Percentiles rank a stretch among this genome's conserved stretches.
Conservation (phyloP, 1,284 basidiomycete species). For the Stereum hirsutum region DNA sequence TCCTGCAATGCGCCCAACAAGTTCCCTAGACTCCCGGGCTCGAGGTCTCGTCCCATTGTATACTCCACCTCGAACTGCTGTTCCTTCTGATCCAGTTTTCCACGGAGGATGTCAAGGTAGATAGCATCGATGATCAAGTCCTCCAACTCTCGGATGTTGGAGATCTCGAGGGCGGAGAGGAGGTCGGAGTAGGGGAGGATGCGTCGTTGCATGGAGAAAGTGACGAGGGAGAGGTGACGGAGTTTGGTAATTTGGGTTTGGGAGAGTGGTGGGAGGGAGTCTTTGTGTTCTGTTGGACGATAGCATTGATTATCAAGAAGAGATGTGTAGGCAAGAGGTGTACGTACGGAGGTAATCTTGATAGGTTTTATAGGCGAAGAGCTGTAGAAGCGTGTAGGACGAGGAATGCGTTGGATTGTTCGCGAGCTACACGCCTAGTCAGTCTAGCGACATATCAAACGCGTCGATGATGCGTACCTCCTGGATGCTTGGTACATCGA, state of each 20-base stretch:
- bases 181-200: constrained; percentile 71
- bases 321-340: not conserved
- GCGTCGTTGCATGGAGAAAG: constrained; percentile 64
- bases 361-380: constrained; percentile 88
- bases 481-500: constrained; percentile 75
- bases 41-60: constrained; percentile 83
- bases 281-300: constrained; percentile 46
- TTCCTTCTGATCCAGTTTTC: constrained; percentile 87
- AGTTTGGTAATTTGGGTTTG: constrained; percentile 75
- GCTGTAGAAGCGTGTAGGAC: constrained; percentile 57
- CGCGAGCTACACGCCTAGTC: constrained; percentile 39
- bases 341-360: constrained; percentile 54
- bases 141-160: constrained; percentile 78
- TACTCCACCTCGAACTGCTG: constrained; percentile 84
- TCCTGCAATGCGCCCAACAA: constrained; percentile 55
- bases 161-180: constrained; percentile 58
- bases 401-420: constrained; percentile 53
- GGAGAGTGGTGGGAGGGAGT: constrained; percentile 59
- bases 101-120: constrained; percentile 82
- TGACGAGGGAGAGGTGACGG: constrained; percentile 85
- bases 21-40: constrained; percentile 52
- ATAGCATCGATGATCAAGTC: constrained; percentile 94
- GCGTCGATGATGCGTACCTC: constrained; percentile 42
- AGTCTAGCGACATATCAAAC: not conserved
- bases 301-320: not conserved